Percentiles rank a stretch among this genome's conserved stretches.
Conservation (phyloP, 805 yeast species). For the Starmerella cellae region DNA sequence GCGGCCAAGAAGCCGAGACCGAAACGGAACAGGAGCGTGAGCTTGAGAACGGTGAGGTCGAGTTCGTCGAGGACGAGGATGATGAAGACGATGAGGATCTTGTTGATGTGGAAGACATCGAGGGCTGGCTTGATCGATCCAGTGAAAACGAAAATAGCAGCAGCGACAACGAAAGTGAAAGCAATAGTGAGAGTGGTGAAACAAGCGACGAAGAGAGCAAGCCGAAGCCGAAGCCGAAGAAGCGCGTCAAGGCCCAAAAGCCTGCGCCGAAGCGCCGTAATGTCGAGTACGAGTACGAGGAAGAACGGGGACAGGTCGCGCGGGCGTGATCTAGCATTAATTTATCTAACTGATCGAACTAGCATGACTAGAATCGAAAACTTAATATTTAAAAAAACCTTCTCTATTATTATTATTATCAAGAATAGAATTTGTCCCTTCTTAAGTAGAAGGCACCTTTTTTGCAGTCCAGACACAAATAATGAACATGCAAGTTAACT, state of each 20-base stretch:
- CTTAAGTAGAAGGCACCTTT: no score
- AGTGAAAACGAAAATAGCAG: constrained; percentile 12
- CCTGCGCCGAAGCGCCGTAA: constrained; percentile 25
- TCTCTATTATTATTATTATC: no score
- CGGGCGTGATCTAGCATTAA: constrained; percentile 11
- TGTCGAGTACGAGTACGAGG: constrained; percentile 73
- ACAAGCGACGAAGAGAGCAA: constrained; percentile 23
- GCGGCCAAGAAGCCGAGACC: constrained; percentile 44
- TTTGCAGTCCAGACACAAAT: no score
- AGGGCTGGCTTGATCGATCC: constrained; percentile 55
- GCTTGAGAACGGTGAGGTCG: constrained; percentile 39
- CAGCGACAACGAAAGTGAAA: constrained; percentile 23
- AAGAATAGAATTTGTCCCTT: no score
- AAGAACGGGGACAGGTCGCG: constrained; percentile 18
- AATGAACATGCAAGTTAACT: no score
- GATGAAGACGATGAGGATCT: constrained; percentile 56
- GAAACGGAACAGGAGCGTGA: constrained; percentile 36
- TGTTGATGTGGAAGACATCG: constrained; percentile 86
- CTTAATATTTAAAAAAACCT: no score
- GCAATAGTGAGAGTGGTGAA: constrained; percentile 24
- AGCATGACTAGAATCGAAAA: no score
- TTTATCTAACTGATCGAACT: no score
- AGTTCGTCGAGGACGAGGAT: constrained; percentile 79
- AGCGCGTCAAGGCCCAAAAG: constrained; percentile 13
- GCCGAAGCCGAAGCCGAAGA: constrained; percentile 26